Evolutionary conservation across 257 asterid genomes (phyloP).

Genomic region (Verbena officinalis): DNA sequence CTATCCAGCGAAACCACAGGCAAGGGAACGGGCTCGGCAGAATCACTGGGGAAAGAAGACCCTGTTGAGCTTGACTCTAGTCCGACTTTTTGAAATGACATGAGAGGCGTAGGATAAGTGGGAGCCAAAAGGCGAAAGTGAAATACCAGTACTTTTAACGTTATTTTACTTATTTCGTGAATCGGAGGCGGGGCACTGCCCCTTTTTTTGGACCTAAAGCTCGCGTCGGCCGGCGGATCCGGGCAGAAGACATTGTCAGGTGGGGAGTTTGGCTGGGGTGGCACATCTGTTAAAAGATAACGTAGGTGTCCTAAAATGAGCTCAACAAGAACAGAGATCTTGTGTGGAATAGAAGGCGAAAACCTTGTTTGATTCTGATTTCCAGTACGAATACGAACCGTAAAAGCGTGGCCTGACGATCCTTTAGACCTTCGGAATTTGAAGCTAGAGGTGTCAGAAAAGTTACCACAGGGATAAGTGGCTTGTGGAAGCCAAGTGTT

Average conservation of each 20-base stretch:
- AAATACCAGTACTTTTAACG: constrained; percentile 90
- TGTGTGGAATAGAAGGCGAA: constrained; percentile 43
- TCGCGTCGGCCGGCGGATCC: constrained; percentile 50
- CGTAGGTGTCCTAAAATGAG: constrained; percentile 49
- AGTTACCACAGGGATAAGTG: constrained; percentile 57
- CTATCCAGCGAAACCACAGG: too few species aligned
- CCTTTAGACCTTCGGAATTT: constrained; percentile 59
- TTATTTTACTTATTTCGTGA: constrained; percentile 86
- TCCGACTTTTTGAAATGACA: constrained; percentile 43
- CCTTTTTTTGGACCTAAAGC: constrained; percentile 72
- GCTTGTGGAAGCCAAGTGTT: constrained; percentile 4
- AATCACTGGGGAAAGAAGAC: constrained; percentile 64
- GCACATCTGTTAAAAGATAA: constrained; percentile 59
- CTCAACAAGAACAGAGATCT: constrained; percentile 41
- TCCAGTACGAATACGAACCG: constrained; percentile 40
- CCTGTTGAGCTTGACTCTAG: constrained; percentile 70
- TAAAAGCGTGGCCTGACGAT: constrained; percentile 61
- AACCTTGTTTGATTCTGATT: constrained; percentile 42
- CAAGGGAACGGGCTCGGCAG: too few species aligned
- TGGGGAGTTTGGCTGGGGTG: constrained; percentile 68
- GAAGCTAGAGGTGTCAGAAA: constrained; percentile 63
- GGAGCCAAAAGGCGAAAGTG: constrained; percentile 71
- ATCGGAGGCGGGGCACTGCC: constrained; percentile 71
- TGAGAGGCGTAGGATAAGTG: constrained; percentile 55
- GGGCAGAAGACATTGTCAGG: constrained; percentile 65